Conservation (phyloP, 2,329 filamentous ascomycete genomes). For the Dactylellina cionopaga region DNA sequence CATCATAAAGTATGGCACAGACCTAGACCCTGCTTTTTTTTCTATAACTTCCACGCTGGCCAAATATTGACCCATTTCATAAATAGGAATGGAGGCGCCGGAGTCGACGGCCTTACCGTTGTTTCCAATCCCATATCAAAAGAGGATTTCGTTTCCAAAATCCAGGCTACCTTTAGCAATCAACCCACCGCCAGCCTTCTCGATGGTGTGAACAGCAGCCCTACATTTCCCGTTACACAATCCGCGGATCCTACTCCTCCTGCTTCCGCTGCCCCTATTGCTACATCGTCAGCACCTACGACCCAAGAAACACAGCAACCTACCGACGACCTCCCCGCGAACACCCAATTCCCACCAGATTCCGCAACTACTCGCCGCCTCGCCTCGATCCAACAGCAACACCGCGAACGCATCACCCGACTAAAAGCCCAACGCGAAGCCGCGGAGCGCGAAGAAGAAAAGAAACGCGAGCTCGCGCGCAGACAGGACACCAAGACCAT, state of each 20-base stretch:
- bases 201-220: constrained; percentile 46
- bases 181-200: constrained; percentile 25
- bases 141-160: constrained; percentile 39
- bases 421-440: constrained; percentile 45
- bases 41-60: background rate
- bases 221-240: constrained; percentile 23
- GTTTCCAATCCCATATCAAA: constrained; percentile 41
- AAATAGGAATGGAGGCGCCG: constrained; percentile 44
- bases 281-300: background rate
- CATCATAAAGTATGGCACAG: constrained; percentile 39
- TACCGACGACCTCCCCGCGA: constrained; percentile 19
- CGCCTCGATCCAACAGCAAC: constrained; percentile 43
- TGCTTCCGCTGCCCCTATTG: background rate
- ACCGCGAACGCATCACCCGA: constrained; percentile 42
- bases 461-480: constrained; percentile 32
- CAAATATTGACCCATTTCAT: background rate
- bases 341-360: constrained; percentile 47
- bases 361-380: constrained; percentile 31
- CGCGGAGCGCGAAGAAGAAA: constrained; percentile 32
- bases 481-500: constrained; percentile 37
- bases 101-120: constrained; percentile 36
- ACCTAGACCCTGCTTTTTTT: background rate
- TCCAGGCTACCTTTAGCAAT: constrained; percentile 15
- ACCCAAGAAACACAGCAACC: background rate
- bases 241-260: background rate